Conservation (phyloP, 768 basidiomycete genomes). For the Rickenella mellea region DNA sequence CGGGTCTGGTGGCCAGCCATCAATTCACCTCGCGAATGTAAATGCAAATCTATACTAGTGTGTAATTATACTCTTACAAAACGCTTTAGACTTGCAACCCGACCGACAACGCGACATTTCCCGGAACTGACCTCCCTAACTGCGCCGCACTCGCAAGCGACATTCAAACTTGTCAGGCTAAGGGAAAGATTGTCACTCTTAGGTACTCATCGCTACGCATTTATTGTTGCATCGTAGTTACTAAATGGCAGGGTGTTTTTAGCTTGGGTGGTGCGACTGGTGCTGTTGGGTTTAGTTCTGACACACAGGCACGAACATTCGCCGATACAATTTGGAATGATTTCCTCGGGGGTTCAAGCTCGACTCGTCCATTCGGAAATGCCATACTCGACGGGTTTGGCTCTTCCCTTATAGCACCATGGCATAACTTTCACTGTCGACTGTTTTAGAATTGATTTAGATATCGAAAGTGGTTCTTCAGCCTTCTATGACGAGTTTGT, state of each 20-base stretch:
- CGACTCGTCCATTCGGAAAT: conserved; percentile 58
- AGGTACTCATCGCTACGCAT: too few relatives aligned
- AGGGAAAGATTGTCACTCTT: conserved; percentile 41
- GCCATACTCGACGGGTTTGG: conserved; percentile 65
- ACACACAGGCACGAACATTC: conserved; percentile 46
- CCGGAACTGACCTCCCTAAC: conserved; percentile 53
- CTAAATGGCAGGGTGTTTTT: too few relatives aligned
- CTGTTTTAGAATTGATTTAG: conserved; percentile 43
- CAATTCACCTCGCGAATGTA: conserved; percentile 54
- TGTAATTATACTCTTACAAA: too few relatives aligned
- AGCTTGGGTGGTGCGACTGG: conserved; percentile 58
- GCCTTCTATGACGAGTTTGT: conserved; percentile 45
- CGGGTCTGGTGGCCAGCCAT: conserved; percentile 45
- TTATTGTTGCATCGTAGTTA: too few relatives aligned
- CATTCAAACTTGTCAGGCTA: conserved; percentile 55
- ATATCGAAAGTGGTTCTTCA: conserved; percentile 61
- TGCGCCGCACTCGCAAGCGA: conserved; percentile 51
- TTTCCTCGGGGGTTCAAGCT: conserved; percentile 55
- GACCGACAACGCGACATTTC: conserved; percentile 43
- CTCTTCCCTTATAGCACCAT: too few relatives aligned
- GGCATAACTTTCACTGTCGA: too few relatives aligned
- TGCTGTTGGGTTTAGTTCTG: conserved; percentile 48
- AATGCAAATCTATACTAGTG: conserved; percentile 8
- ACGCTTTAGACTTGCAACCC: conserved; percentile 66
- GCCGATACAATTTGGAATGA: conserved; percentile 65